Percentiles rank a stretch among this genome's conserved stretches.
These are phyloP conservation scores for Meyerozyma carpophila DNA, from an alignment of 1,139 yeast species.

Conservation along the genomic window DNA sequence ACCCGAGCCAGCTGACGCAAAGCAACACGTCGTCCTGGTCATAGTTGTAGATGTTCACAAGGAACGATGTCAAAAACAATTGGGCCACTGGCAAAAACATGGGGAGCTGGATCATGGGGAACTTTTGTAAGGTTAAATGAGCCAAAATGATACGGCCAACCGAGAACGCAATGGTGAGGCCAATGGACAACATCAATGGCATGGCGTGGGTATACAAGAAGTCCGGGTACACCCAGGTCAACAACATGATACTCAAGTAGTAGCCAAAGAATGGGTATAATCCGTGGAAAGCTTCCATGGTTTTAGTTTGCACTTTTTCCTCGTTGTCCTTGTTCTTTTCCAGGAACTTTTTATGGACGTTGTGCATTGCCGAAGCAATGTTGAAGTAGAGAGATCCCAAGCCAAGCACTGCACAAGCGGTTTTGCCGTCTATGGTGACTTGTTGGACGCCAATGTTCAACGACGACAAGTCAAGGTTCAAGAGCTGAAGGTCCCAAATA, in stretches of 20 bases:
- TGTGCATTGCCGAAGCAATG: constrained; percentile 64
- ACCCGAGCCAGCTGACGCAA: constrained; percentile 62
- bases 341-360: constrained; percentile 55
- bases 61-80: constrained; percentile 35
- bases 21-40: constrained; percentile 34
- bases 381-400: constrained; percentile 60
- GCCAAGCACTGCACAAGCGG: constrained; percentile 45
- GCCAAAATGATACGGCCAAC: constrained; percentile 90
- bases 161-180: constrained; percentile 71
- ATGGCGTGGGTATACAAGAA: constrained; percentile 44
- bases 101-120: constrained; percentile 71
- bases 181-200: constrained; percentile 65
- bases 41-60: constrained; percentile 34
- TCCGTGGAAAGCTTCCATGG: constrained; percentile 52
- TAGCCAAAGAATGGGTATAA: constrained; percentile 66
- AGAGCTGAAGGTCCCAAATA: constrained; percentile 48
- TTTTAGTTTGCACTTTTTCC: constrained; percentile 19
- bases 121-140: constrained; percentile 73
- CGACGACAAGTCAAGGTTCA: constrained; percentile 29
- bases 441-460: constrained; percentile 18
- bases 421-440: constrained; percentile 24
- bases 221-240: constrained; percentile 46
- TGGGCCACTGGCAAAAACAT: constrained; percentile 63
- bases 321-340: constrained; percentile 13
- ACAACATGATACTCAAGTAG: constrained; percentile 48